Evolutionary conservation across 495 filamentous ascomycete species (phyloP), one percentile per base, ranked within the genome.

Genomic region (Lophiostoma macrostomum): DNA sequence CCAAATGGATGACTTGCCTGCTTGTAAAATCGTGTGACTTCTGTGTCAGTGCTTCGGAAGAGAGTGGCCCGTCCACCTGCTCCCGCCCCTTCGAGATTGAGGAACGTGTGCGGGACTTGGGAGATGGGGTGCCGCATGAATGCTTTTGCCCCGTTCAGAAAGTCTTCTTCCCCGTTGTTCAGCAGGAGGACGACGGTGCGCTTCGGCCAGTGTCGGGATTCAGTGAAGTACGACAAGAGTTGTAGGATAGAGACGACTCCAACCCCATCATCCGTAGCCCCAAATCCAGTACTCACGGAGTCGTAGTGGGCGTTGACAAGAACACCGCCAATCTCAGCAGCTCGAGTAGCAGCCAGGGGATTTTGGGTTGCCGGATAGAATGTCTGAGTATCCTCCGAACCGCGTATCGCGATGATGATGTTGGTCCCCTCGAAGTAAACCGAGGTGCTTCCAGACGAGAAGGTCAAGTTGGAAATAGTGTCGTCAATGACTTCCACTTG

Each of bases 141-240:
- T n/a, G 83, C 90, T 54, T 85, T 80, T 31, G 93, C 90, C 4
- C 93, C 93, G 64, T 93, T 91, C 36, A 98, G 74, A 48, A 79
- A 93, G 65, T 97, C 90, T 70, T 98, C 93, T 70, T 98, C 93
- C 43, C 88, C 91, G 63, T 97, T 96, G 72, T 98, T 98, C 56
- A 98, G 75, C 34, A 98, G 73, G 22, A 86, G 80, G 19, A 98
- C 84, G 31, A 98, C 74, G 0, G 90, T 91, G 58, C 80, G 79
- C 57, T 83, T 84, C 2, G 88, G 89, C 58, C 79, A 83, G 63
- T 91, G 80, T n/a, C 77, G 85, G 4, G 80, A 73, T 6, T 80
- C 80, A 5, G 88, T 87, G 68, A 96, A 97, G 67, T 96, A 86
- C 50, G 83, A 83, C 49, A 98, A 76, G n/a, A 96, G 70, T 64